Percentiles rank a stretch among this genome's conserved stretches.
Conservation (phyloP, 208 protist species). For the Leptomonas seymouri region DNA sequence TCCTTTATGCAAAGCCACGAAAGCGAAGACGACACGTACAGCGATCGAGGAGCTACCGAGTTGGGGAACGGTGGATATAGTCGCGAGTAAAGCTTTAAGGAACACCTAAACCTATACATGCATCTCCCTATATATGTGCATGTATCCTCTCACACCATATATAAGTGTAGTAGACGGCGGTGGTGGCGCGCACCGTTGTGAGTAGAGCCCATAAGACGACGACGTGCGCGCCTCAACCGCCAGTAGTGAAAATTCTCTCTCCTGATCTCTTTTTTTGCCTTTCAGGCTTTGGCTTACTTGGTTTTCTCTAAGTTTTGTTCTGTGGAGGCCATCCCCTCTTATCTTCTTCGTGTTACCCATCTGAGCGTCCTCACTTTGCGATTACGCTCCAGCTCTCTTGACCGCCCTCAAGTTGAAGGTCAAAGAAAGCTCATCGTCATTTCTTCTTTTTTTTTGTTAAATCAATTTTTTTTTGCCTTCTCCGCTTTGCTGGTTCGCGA, state of each 20-base stretch:
- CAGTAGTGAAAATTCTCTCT: not conserved
- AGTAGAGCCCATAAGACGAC: not conserved
- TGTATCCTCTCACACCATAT: not conserved
- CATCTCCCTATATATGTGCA: not conserved
- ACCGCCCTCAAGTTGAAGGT: not conserved
- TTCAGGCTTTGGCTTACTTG: not conserved
- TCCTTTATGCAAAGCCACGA: slow-evolving; percentile 13
- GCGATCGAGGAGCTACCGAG: slow-evolving; percentile 21
- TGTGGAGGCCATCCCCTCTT: not conserved
- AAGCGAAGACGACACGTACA: not conserved
- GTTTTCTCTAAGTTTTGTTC: not conserved
- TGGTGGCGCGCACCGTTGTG: not conserved
- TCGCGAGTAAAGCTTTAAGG: not conserved
- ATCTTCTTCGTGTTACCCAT: not conserved
- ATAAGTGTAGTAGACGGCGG: not conserved
- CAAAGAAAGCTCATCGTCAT: not conserved
- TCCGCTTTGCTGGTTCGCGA: too few species aligned
- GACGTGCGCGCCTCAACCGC: too few species aligned
- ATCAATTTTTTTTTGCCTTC: not conserved
- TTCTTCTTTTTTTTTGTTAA: not conserved
- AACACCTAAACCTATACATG: too few species aligned
- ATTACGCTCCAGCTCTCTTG: too few species aligned
- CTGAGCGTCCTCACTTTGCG: too few species aligned
- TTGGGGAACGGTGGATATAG: not conserved
- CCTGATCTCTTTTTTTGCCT: not conserved